Conservation (phyloP, 257 asterid species). For the Galeopsis tetrahit region DNA sequence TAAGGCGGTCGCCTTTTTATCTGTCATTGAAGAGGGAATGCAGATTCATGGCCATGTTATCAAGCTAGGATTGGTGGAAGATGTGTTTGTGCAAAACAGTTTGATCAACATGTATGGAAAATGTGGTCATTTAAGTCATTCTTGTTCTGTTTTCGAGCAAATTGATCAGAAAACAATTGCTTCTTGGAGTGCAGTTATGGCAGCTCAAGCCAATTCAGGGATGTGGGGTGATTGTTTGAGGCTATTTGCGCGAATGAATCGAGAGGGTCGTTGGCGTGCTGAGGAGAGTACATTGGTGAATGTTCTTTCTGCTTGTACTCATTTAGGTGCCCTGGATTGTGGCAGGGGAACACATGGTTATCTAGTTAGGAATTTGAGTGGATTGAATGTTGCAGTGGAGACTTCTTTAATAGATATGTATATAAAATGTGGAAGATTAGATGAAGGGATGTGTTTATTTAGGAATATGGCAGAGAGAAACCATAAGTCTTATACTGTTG, state of each 20-base stretch:
- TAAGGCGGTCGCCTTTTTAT: slow-evolving; percentile 58
- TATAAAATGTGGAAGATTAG: slow-evolving; percentile 65
- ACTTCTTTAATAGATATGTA: slow-evolving; percentile 76
- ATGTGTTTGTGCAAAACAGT: slow-evolving; percentile 70
- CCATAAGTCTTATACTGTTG: slow-evolving; percentile 61
- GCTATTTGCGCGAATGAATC: slow-evolving; percentile 54
- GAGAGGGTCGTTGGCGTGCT: slow-evolving; percentile 54
- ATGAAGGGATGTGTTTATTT: slow-evolving; percentile 62
- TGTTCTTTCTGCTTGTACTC: slow-evolving; percentile 75
- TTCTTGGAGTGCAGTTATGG: slow-evolving; percentile 88
- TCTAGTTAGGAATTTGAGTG: slow-evolving; percentile 61
- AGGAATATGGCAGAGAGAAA: slow-evolving; percentile 51
- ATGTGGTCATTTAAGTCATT: slow-evolving; percentile 47
- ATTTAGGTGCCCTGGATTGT: slow-evolving; percentile 57
- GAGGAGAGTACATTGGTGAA: slow-evolving; percentile 84
- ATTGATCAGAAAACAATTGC: slow-evolving; percentile 64
- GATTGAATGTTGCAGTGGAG: slow-evolving; percentile 63
- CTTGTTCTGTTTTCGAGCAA: slow-evolving; percentile 52
- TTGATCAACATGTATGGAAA: slow-evolving; percentile 84
- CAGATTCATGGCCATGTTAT: slow-evolving; percentile 75
- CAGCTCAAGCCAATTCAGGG: slow-evolving; percentile 61
- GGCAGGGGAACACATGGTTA: slow-evolving; percentile 69
- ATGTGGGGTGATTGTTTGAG: slow-evolving; percentile 68
- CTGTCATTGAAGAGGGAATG: slow-evolving; percentile 46
- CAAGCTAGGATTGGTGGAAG: slow-evolving; percentile 61